phyloP scores from a whole-genome alignment of 805 yeast genomes.

The Myxozyma nipponensis region DNA sequence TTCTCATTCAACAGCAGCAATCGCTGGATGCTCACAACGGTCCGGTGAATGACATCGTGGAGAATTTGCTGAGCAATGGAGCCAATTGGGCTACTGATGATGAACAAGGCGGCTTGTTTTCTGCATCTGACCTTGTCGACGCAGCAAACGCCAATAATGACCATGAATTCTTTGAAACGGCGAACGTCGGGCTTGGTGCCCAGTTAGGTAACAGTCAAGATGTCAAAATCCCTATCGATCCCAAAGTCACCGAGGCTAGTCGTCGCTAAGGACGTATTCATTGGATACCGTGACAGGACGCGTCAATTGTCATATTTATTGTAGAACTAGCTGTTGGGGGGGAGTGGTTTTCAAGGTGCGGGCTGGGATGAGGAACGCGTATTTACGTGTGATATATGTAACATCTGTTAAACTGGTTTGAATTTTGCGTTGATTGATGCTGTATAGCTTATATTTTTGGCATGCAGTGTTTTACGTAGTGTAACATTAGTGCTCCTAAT shows the following conservation, averaged over 20 bases:
- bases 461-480: too few relatives aligned
- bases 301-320: too few relatives aligned
- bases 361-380: too few relatives aligned
- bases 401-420: too few relatives aligned
- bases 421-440: too few relatives aligned
- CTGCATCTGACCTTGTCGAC: slow-evolving; percentile 21
- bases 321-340: too few relatives aligned
- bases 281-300: too few relatives aligned
- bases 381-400: too few relatives aligned
- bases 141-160: slow-evolving; percentile 6
- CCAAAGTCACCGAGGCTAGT: slow-evolving; percentile 25
- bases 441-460: too few relatives aligned
- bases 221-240: slow-evolving; percentile 23
- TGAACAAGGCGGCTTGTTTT: slow-evolving; percentile 15
- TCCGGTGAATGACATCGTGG: slow-evolving; percentile 10
- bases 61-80: slow-evolving; percentile 11
- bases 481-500: too few relatives aligned
- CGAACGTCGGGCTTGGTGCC: not conserved
- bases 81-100: slow-evolving; percentile 14
- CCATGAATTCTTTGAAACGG: slow-evolving; percentile 19
- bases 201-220: slow-evolving; percentile 15
- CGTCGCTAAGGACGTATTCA: slow-evolving; percentile 15
- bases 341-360: too few relatives aligned
- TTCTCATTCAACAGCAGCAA: slow-evolving; percentile 6
- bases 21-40: not conserved